A percentile compares a stretch with the other conserved stretches of the same genome.
Conservation (phyloP, 2,329 filamentous ascomycete genomes). For the Botrytis hyacinthi region DNA sequence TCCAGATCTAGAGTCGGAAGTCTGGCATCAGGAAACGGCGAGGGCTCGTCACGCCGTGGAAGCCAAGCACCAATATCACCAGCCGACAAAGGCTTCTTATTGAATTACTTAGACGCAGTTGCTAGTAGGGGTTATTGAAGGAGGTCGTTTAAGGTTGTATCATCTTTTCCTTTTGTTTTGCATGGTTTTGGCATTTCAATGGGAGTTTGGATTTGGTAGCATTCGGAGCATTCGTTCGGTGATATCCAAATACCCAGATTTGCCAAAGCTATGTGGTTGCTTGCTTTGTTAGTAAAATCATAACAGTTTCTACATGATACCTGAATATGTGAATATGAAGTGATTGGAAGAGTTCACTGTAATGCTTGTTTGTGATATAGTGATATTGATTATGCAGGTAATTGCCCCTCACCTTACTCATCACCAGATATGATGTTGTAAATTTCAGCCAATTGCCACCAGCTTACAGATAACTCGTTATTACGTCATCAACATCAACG, state of each 20-base stretch:
- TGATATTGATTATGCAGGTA: not conserved
- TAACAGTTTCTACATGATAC: not conserved
- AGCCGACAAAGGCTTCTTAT: conserved; percentile 71
- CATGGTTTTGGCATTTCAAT: conserved; percentile 17
- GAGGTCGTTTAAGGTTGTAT: not conserved
- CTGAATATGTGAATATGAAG: not conserved
- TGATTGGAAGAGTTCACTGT: not conserved
- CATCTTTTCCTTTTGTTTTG: conserved; percentile 6
- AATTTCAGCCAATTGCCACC: not conserved
- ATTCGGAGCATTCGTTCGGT: conserved; percentile 14
- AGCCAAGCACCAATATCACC: conserved; percentile 60
- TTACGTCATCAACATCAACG: conserved; percentile 9
- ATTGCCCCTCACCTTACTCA: not conserved
- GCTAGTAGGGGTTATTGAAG: conserved; percentile 28
- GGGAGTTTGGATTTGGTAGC: conserved; percentile 15
- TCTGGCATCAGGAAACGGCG: conserved; percentile 33
- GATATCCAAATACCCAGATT: conserved; percentile 18
- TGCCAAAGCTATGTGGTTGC: conserved; percentile 7
- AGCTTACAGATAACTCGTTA: not conserved
- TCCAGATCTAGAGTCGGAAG: conserved; percentile 36
- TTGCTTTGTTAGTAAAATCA: conserved; percentile 3
- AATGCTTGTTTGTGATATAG: not conserved
- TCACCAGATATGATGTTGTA: not conserved
- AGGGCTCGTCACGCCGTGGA: conserved; percentile 42
- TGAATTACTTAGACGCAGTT: conserved; percentile 66